These are phyloP conservation scores for Stylosanthes scabra DNA, from an alignment of 331 rosid genomes.

Conservation along the genomic window DNA sequence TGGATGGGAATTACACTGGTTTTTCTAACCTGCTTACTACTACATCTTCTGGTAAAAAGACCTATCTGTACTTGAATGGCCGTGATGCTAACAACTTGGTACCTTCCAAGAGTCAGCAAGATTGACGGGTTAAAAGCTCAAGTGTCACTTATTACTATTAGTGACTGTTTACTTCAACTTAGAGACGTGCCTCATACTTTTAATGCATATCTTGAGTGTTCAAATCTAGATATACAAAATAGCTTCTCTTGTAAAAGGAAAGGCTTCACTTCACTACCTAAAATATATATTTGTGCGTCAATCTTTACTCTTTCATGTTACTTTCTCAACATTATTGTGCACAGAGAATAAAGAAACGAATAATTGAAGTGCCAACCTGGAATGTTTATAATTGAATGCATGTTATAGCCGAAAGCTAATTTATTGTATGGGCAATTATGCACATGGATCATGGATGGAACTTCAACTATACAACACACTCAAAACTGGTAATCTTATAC, in stretches of 20 bases:
- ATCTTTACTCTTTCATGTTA: no score
- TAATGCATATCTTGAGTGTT: no score
- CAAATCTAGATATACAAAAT: background rate
- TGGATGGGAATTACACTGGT: constrained; percentile 57
- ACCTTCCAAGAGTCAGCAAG: constrained; percentile 29
- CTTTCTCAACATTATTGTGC: no score
- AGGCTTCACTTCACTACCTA: no score
- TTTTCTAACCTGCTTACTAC: constrained; percentile 41
- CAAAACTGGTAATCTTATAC: background rate
- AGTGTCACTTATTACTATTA: no score
- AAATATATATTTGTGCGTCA: no score
- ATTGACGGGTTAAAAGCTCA: no score
- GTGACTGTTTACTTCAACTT: background rate
- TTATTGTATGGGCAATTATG: no score
- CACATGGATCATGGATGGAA: no score
- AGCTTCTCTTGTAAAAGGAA: no score
- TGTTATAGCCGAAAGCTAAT: background rate
- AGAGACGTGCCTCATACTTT: background rate
- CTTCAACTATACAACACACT: no score
- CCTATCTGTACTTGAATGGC: constrained; percentile 55
- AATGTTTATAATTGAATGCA: background rate
- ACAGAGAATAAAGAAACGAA: no score
- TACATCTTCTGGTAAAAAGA: constrained; percentile 65
- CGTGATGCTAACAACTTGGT: constrained; percentile 24
- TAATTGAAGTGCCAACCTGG: background rate